Evolutionary conservation across 495 filamentous ascomycete genomes (phyloP).

Genomic region (Penicillium arizonense): DNA sequence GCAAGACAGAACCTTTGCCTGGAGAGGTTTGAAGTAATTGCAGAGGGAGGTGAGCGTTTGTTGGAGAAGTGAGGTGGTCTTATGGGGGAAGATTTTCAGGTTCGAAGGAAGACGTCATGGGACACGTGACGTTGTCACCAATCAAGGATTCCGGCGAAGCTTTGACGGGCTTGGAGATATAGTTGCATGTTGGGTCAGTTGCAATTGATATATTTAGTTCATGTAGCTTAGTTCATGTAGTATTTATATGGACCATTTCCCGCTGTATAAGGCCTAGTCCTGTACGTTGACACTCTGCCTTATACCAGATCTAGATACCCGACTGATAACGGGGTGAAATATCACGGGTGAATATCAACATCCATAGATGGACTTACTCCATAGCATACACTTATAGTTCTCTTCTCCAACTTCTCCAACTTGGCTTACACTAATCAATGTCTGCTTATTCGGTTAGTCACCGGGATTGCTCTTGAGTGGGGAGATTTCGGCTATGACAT

Average conservation of each 20-base stretch:
- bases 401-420: neutral
- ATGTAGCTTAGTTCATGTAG: too few species aligned
- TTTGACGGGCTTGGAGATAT: too few species aligned
- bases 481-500: neutral
- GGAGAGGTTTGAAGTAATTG: slow-evolving; percentile 11
- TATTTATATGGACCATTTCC: too few species aligned
- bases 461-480: slow-evolving; percentile 1
- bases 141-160: neutral
- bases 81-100: slow-evolving; percentile 21
- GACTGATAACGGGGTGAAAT: neutral
- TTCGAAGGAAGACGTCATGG: slow-evolving; percentile 39
- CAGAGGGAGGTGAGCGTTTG: neutral
- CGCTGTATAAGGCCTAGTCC: too few species aligned
- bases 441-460: neutral
- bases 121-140: slow-evolving; percentile 18
- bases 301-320: neutral
- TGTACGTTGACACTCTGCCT: neutral
- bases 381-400: too few species aligned
- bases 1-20: slow-evolving; percentile 8
- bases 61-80: slow-evolving; percentile 29
- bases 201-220: too few species aligned
- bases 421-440: neutral
- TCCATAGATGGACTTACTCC: neutral
- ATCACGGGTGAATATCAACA: neutral
- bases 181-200: too few species aligned